Evolutionary conservation across 2,329 filamentous ascomycete species (phyloP), one percentile per base, ranked within the genome.

Genomic region (Metarhizium album): DNA sequence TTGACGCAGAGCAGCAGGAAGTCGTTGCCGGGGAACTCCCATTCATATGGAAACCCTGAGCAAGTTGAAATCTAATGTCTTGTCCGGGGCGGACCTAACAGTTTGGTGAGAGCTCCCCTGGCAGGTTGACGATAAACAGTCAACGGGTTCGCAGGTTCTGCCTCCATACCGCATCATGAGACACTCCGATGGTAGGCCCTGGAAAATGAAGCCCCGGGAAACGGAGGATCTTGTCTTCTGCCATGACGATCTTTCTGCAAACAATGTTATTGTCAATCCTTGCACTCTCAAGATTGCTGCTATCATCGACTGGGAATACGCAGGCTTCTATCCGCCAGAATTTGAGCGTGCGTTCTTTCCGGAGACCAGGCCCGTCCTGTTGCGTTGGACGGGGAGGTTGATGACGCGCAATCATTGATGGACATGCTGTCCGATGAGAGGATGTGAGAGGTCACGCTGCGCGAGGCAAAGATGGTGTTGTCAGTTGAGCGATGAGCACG

Each of bases 251-350:
- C 40, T 43, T 43, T 24, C 22, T 8, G 11, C 40, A 24, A 23
- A 43, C 6, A 24, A 43, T 18, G 40, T 43, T 22, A 43, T 43
- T 43, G 40, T 43, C 24, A 16, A 29, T 38, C 46, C 51, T 4
- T 47, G 56, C 1, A 63, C 61, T 2, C 47, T 67, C 20, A 62
- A 65, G 43, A 60, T 69, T 16, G 52, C 48, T 3, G 63, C 64
- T 8, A 64, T 68, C 31, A 56, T 69, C 22, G 66, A 69, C 45
- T 69, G 66, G 67, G 67, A 70, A 53, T 67, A 64, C 48, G 60
- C 62, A 1, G 67, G 66, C 2, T 69, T 64, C 52, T 69, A 55
- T 42, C 64, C 62, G 3, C 31, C 45, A 2, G 50, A 58, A 48
- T 66, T 66, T 49, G 61, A 65, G 50, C 51, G 48, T 35, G 49